Evolutionary conservation across 495 filamentous ascomycete genomes (phyloP).

Genomic region (Aspergillus diversus): DNA sequence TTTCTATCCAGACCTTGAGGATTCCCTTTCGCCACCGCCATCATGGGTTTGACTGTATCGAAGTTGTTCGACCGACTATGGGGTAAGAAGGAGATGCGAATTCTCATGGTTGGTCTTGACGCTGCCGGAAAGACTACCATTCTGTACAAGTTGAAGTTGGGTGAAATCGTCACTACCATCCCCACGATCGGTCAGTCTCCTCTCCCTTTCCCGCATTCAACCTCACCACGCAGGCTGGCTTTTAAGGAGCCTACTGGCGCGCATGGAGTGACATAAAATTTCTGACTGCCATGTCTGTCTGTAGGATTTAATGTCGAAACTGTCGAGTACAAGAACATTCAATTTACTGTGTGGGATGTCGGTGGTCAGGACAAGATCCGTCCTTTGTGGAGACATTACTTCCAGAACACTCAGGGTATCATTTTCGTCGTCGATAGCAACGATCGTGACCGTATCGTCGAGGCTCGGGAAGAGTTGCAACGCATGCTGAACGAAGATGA

Average conservation of each 20-base stretch:
- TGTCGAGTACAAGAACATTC: constrained; percentile 99
- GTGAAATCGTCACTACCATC: constrained; percentile 99
- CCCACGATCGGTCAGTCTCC: constrained; percentile 91
- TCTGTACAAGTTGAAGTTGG: constrained; percentile 99
- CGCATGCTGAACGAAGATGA: constrained; percentile 99
- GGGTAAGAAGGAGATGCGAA: constrained; percentile 99
- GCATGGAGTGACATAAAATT: constrained; percentile 9
- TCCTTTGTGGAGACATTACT: constrained; percentile 99
- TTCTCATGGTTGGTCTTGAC: constrained; percentile 99
- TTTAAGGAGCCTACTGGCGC: constrained; percentile 3
- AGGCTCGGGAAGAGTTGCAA: constrained; percentile 98
- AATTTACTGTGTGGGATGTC: constrained; percentile 99
- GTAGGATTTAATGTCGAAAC: constrained; percentile 99
- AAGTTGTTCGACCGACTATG: constrained; percentile 93
- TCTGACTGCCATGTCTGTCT: constrained; percentile 9
- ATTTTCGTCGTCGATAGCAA: constrained; percentile 99
- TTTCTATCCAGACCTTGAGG: constrained; percentile 32
- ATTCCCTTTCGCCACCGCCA: constrained; percentile 53
- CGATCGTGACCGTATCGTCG: constrained; percentile 98
- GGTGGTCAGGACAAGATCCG: constrained; percentile 99
- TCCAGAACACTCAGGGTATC: constrained; percentile 99
- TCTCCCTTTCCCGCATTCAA: constrained; percentile 9
- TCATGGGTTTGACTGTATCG: constrained; percentile 93
- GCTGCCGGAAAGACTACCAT: constrained; percentile 99
- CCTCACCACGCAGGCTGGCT: background rate